Evolutionary conservation across 108 stramenopile genomes (phyloP), one percentile per base, ranked within the genome.

Genomic region (Skeletonema marinoi): DNA sequence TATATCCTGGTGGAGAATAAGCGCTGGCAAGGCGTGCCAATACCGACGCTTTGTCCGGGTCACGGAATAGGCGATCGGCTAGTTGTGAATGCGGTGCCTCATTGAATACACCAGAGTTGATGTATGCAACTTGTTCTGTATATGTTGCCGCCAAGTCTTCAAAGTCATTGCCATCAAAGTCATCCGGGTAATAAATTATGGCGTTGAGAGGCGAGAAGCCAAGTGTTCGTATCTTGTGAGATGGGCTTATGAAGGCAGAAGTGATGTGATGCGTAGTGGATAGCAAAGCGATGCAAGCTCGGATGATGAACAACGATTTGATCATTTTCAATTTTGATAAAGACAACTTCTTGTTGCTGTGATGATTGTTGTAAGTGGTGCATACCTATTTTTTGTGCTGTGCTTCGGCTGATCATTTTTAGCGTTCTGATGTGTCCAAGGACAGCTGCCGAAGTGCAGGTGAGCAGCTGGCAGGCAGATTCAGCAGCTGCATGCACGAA

Each of bases 11-110:
- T 14, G 76, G 76, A 3, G 76, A 70, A 33, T 50, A 70, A 17
- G 69, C 76, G 2, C 68, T 48, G 29, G 69, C 76, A 10, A 77
- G 61, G 46, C 62, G 76, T 17, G 68, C 76, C 31, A 77, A 63
- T 44, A 32, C 41, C 3, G 44, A 41, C 42, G 39, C 29, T 12
- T 66, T 74, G 4, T 56, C 54, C 9, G 19, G 54, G 4, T 56
- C 21, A 56, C 21, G 4, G 9, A 25, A 56, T 56, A 56, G 54
- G 54, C 19, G 54, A 25, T 56, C 54, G 6, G 54, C 54, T 25
- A 56, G 25, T n/a, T 56, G 25, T 32, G 50, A 58, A 21, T 36
- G 2, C 12, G 73, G 65, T 1, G 54, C 12, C 21, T 66, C 56
- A 1, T 19, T 41, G 61, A 19, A 70, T 11, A 32, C 41, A 16